phyloP scores from a whole-genome alignment of 2,329 filamentous ascomycete genomes.

The Penicillium nordicum region DNA sequence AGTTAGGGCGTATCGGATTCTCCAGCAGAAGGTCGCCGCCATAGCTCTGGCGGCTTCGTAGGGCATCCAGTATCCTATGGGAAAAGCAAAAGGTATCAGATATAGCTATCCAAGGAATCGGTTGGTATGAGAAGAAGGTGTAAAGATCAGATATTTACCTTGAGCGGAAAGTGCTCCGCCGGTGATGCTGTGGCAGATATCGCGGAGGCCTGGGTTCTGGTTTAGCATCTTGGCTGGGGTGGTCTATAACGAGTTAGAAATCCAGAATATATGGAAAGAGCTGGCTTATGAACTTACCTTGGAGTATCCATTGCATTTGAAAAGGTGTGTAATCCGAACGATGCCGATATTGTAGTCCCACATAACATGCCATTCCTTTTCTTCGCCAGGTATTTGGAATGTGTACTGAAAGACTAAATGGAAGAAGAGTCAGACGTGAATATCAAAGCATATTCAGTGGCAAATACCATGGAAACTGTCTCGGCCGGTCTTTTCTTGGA shows the following conservation, averaged over 20 bases:
- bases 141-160: slow-evolving; percentile 56
- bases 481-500: slow-evolving; percentile 78
- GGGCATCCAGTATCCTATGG: slow-evolving; percentile 91
- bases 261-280: background rate
- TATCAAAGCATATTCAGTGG: background rate
- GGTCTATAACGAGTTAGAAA: slow-evolving; percentile 57
- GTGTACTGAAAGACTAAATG: slow-evolving; percentile 59
- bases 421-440: slow-evolving; percentile 6
- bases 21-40: slow-evolving; percentile 83
- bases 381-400: slow-evolving; percentile 67
- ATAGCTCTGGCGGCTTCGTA: slow-evolving; percentile 80
- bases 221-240: slow-evolving; percentile 79
- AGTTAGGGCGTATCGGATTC: slow-evolving; percentile 79
- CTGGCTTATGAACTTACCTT: slow-evolving; percentile 60
- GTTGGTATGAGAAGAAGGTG: slow-evolving; percentile 6
- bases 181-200: slow-evolving; percentile 93
- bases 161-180: slow-evolving; percentile 87
- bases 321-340: slow-evolving; percentile 89
- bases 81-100: background rate
- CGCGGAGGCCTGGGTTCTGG: slow-evolving; percentile 73
- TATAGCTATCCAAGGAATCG: background rate
- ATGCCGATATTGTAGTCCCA: slow-evolving; percentile 97
- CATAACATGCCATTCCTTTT: slow-evolving; percentile 71
- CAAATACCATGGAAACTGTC: slow-evolving; percentile 79
- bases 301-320: slow-evolving; percentile 81